Evolutionary conservation across 352 stramenopile genomes (phyloP).

Genomic region (Phytophthora idaei): DNA sequence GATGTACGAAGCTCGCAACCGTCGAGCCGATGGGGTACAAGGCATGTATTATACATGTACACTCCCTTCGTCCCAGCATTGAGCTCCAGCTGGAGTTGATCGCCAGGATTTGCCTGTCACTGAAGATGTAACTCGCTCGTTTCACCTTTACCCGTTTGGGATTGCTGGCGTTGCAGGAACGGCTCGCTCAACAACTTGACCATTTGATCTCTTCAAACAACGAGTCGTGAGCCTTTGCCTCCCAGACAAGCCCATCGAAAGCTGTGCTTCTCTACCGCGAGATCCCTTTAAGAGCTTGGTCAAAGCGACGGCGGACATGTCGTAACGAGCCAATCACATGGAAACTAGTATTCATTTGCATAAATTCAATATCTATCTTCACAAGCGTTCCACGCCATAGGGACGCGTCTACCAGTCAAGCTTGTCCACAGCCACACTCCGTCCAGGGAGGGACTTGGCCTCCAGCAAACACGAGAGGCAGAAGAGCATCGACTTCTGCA

Average conservation of each 20-base stretch:
- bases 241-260: background rate
- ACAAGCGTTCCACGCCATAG: background rate
- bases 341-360: conserved; percentile 19
- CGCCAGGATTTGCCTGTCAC: conserved; percentile 20
- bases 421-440: conserved; percentile 32
- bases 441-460: conserved; percentile 43
- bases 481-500: conserved; percentile 44
- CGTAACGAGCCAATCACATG: background rate
- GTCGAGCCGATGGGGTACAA: background rate
- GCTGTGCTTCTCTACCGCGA: background rate
- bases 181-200: conserved; percentile 8
- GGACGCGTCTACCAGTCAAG: conserved; percentile 26
- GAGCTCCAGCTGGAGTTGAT: conserved; percentile 5
- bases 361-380: conserved; percentile 30
- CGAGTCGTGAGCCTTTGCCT: background rate
- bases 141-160: conserved; percentile 12
- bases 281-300: background rate
- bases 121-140: conserved; percentile 11
- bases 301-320: background rate
- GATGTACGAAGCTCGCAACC: background rate
- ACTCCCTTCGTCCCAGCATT: conserved; percentile 14
- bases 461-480: conserved; percentile 50
- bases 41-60: background rate
- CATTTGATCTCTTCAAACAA: conserved; percentile 1
- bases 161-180: conserved; percentile 8